Percentiles rank a stretch among this genome's conserved stretches.
These are phyloP conservation scores for Plasmodium vivax DNA, from an alignment of 169 alveolate genomes.

Conservation along the genomic window DNA sequence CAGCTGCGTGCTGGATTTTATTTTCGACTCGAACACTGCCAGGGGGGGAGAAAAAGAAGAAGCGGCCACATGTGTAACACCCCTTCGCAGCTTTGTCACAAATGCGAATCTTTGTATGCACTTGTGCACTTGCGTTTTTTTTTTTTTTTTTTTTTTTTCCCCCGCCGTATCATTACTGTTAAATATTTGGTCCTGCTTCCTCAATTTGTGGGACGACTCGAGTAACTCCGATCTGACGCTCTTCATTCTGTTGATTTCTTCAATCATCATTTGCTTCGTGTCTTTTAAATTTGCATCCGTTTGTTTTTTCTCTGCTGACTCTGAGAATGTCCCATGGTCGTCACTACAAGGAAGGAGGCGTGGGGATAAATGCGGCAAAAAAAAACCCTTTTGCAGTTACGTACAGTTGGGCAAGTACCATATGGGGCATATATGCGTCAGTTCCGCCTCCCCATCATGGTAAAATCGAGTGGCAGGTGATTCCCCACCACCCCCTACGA, in stretches of 20 bases:
- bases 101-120: background rate
- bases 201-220: constrained; percentile 67
- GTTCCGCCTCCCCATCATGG: background rate
- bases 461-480: background rate
- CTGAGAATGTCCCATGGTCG: background rate
- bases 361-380: background rate
- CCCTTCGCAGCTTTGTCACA: background rate
- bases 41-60: background rate
- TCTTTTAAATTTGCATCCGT: constrained; percentile 45
- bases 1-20: constrained; percentile 58
- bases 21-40: constrained; percentile 38
- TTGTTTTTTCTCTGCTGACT: background rate
- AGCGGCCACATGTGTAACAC: background rate
- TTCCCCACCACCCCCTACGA: background rate
- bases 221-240: constrained; percentile 52
- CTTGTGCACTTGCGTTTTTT: background rate
- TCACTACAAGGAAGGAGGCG: background rate
- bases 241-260: constrained; percentile 67
- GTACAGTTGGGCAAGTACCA: background rate
- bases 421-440: background rate
- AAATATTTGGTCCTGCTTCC: constrained; percentile 66
- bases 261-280: constrained; percentile 71
- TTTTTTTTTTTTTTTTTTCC: background rate
- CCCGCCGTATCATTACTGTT: constrained; percentile 7
- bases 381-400: background rate